A percentile compares a stretch with the other conserved stretches of the same genome.
These are phyloP conservation scores for Achaetomiella virescens DNA, from an alignment of 495 filamentous ascomycete species.

Conservation along the genomic window DNA sequence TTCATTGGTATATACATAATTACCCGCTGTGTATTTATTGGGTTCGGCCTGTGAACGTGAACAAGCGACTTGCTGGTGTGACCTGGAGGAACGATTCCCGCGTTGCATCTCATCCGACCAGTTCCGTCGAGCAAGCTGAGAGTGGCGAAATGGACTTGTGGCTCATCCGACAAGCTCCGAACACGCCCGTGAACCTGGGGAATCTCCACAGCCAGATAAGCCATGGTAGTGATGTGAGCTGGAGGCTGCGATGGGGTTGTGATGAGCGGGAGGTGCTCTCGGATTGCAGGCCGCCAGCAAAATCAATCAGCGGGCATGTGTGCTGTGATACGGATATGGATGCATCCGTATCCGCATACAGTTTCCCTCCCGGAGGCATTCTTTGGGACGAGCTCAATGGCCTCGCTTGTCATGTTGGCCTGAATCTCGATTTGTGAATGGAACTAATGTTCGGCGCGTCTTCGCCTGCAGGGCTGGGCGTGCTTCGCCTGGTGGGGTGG, in stretches of 20 bases:
- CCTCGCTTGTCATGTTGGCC: not conserved
- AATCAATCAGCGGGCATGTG: not conserved
- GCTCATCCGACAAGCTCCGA: constrained; percentile 14
- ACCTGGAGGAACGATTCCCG: not conserved
- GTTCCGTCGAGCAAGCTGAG: not conserved
- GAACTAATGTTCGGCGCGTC: too few relatives aligned
- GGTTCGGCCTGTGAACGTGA: too few relatives aligned
- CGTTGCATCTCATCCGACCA: not conserved
- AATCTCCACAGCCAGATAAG: constrained; percentile 14
- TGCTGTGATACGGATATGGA: not conserved
- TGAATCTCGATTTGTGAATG: not conserved
- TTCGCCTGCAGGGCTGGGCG: not conserved
- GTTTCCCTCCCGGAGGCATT: not conserved
- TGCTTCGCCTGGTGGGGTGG: not conserved
- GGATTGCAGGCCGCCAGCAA: not conserved
- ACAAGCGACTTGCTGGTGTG: not conserved
- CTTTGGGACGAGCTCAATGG: too few relatives aligned
- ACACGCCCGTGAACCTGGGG: constrained; percentile 8
- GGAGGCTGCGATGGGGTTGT: too few relatives aligned
- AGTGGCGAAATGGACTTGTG: not conserved
- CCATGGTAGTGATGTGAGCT: not conserved
- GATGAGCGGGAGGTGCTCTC: not conserved
- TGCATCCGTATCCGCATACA: constrained; percentile 5
- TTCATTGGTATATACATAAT: not conserved
- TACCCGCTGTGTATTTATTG: not conserved